phyloP scores from a whole-genome alignment of 495 filamentous ascomycete genomes.

The Chaetomium fimeti region DNA sequence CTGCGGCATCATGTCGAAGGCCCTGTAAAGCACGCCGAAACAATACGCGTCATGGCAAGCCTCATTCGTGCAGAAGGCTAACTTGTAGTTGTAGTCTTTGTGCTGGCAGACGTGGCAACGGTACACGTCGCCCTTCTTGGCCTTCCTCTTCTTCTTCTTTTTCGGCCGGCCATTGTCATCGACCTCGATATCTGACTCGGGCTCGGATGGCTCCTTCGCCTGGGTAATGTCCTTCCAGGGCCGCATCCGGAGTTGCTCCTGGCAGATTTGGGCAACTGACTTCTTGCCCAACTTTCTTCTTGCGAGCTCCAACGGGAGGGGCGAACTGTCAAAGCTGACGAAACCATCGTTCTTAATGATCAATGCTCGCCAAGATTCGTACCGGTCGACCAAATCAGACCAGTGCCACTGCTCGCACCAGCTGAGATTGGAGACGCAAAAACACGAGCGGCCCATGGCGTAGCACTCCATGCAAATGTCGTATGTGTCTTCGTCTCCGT shows the following conservation, averaged over 20 bases:
- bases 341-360: constrained; percentile 66
- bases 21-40: constrained; percentile 83
- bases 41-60: constrained; percentile 72
- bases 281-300: constrained; percentile 63
- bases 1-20: constrained; percentile 82
- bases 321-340: constrained; percentile 58
- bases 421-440: constrained; percentile 74
- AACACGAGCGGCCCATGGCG: constrained; percentile 86
- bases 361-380: constrained; percentile 77
- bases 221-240: constrained; percentile 61
- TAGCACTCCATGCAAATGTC: constrained; percentile 98
- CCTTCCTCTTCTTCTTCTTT: constrained; percentile 44
- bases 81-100: constrained; percentile 74
- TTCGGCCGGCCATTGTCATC: constrained; percentile 53
- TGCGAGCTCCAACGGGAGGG: constrained; percentile 62
- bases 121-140: constrained; percentile 49
- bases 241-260: constrained; percentile 73
- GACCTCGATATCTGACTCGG: constrained; percentile 42
- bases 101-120: constrained; percentile 79
- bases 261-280: constrained; percentile 82
- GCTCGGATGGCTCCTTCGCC: constrained; percentile 32
- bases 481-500: constrained; percentile 72
- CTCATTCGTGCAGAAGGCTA: constrained; percentile 65
- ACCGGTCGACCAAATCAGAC: constrained; percentile 69
- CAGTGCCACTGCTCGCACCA: constrained; percentile 94